Conservation (phyloP, 2,329 filamentous ascomycete genomes). For the Sphaerulina vaccinii region DNA sequence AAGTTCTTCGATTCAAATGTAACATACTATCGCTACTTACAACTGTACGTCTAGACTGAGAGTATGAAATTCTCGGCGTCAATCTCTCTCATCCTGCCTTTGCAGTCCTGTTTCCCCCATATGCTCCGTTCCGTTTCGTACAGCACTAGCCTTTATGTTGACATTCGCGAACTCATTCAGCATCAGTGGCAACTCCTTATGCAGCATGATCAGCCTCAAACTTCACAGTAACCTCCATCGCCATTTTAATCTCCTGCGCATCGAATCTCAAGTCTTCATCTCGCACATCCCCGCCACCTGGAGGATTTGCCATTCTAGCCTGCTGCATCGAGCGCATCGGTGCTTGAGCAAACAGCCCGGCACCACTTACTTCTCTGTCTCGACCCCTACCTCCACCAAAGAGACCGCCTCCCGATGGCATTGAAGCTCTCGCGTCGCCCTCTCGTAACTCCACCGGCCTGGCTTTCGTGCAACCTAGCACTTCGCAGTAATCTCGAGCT, state of each 20-base stretch:
- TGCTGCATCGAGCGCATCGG: background rate
- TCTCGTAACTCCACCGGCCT: slow-evolving; percentile 22
- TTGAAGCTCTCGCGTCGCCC: slow-evolving; percentile 8
- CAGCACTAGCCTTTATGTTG: background rate
- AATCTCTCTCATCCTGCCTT: background rate
- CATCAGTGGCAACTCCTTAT: too few relatives aligned
- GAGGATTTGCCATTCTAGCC: background rate
- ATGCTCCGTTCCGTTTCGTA: background rate
- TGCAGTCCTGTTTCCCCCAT: background rate
- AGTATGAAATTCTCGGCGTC: background rate
- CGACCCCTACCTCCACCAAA: background rate
- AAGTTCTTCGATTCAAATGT: background rate
- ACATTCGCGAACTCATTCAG: too few relatives aligned
- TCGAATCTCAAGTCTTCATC: slow-evolving; percentile 24
- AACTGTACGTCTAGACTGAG: background rate
- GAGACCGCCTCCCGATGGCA: slow-evolving; percentile 2
- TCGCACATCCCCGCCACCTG: slow-evolving; percentile 2
- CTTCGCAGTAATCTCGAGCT: slow-evolving; percentile 27
- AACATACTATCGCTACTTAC: background rate
- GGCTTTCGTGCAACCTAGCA: slow-evolving; percentile 22
- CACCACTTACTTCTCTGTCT: background rate
- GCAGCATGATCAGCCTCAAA: slow-evolving; percentile 23
- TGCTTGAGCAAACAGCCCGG: background rate
- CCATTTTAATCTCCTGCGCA: slow-evolving; percentile 28
- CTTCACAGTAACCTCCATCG: slow-evolving; percentile 24